Percentiles rank a stretch among this genome's conserved stretches.
phyloP scores from a whole-genome alignment of 345 rosid species.

The Jatropha curcas region DNA sequence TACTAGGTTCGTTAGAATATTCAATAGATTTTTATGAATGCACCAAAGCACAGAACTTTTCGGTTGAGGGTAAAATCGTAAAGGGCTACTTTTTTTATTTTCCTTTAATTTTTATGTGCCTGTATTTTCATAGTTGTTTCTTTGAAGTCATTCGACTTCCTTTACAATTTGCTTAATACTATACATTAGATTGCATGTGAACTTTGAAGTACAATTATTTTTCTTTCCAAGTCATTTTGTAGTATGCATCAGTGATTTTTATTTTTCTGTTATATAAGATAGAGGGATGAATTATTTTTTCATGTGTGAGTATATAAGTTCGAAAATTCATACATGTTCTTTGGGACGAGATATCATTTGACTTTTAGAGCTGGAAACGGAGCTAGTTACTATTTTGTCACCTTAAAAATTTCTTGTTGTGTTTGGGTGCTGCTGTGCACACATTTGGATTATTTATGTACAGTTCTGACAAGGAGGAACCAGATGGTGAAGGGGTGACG shows the following conservation, averaged over 20 bases:
- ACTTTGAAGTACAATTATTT: background rate
- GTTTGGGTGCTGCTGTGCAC: background rate
- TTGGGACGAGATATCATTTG: background rate
- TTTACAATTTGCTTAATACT: background rate
- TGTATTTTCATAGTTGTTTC: background rate
- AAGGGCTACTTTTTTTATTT: background rate
- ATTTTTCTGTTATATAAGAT: background rate
- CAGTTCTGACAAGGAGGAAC: constrained; percentile 95
- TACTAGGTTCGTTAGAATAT: background rate
- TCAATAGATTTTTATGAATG: background rate
- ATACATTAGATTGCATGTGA: background rate
- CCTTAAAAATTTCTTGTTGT: background rate
- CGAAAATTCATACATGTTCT: background rate
- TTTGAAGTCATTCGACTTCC: background rate
- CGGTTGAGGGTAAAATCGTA: background rate
- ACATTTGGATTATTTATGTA: constrained; percentile 5
- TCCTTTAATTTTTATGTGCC: too few species aligned
- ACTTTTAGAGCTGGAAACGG: background rate
- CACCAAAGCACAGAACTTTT: background rate
- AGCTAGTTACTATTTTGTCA: background rate
- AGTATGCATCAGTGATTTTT: too few species aligned
- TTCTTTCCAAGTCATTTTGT: background rate
- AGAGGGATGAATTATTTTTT: background rate
- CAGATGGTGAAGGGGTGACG: constrained; percentile 71
- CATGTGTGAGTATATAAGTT: background rate